Percentiles rank a stretch among this genome's conserved stretches.
phyloP scores from a whole-genome alignment of 176 grass and related monocot species.

The Echinochloa phyllopogon region DNA sequence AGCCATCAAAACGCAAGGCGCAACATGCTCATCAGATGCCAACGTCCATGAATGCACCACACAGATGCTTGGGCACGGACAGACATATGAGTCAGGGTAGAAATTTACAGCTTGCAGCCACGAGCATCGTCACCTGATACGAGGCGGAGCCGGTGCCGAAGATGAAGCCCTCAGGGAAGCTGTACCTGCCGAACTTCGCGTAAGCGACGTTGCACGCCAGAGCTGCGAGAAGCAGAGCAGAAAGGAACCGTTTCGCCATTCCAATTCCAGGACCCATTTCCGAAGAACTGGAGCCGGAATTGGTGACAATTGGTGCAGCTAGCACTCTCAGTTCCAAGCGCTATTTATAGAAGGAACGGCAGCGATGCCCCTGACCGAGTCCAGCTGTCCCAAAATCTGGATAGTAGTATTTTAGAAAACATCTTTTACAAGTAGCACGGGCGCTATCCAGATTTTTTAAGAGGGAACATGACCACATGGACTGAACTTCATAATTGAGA shows the following conservation, averaged over 20 bases:
- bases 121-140: slow-evolving; percentile 47
- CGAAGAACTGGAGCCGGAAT: neutral
- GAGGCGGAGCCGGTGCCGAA: slow-evolving; percentile 60
- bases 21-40: neutral
- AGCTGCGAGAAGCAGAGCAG: neutral
- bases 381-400: neutral
- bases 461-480: neutral
- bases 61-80: neutral
- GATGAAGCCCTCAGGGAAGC: slow-evolving; percentile 56
- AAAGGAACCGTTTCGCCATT: neutral
- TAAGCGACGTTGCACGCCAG: neutral
- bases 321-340: neutral
- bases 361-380: neutral
- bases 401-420: neutral
- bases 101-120: neutral
- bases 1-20: neutral
- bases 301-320: neutral
- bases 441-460: neutral
- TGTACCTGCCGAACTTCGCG: slow-evolving; percentile 32
- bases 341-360: neutral
- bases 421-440: neutral
- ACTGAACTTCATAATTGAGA: neutral
- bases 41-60: no score
- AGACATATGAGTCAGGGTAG: neutral
- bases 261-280: neutral